Conservation (phyloP, 768 basidiomycete species). For the Serpula lacrymans region DNA sequence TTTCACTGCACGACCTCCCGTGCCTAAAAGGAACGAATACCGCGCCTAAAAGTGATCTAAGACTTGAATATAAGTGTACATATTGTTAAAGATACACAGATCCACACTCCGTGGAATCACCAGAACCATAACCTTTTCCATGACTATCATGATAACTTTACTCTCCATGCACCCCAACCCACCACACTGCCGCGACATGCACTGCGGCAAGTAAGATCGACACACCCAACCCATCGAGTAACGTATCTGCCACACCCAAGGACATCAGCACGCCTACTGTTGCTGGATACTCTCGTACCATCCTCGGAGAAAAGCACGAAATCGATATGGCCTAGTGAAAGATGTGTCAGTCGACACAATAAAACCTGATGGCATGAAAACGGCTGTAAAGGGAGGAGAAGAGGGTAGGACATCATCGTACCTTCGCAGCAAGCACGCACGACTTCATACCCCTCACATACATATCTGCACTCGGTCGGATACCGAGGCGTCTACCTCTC, state of each 20-base stretch:
- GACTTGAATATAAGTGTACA: too few relatives aligned
- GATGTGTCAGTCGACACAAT: too few relatives aligned
- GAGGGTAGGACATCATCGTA: slow-evolving; percentile 8
- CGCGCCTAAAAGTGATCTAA: too few relatives aligned
- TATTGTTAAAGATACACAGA: too few relatives aligned
- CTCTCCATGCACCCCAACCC: too few relatives aligned
- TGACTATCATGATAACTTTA: too few relatives aligned
- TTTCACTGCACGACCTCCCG: too few relatives aligned
- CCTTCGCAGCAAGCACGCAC: slow-evolving; percentile 34
- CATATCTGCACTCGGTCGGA: slow-evolving; percentile 17
- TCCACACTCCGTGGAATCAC: too few relatives aligned
- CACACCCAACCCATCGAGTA: slow-evolving; percentile 36
- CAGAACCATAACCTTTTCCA: too few relatives aligned
- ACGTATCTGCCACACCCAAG: slow-evolving; percentile 44
- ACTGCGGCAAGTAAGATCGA: slow-evolving; percentile 36
- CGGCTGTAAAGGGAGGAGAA: slow-evolving; percentile 1
- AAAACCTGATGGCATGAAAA: too few relatives aligned
- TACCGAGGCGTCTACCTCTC: too few relatives aligned
- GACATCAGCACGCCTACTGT: slow-evolving; percentile 25
- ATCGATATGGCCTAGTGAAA: slow-evolving; percentile 21
- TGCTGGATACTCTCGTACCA: slow-evolving; percentile 21
- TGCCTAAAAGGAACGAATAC: too few relatives aligned
- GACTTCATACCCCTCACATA: slow-evolving; percentile 31
- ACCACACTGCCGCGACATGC: slow-evolving; percentile 33
- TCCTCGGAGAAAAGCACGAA: slow-evolving; percentile 17